Conservation (phyloP, 2,329 filamentous ascomycete genomes). For the Dactylellina drechsleri region DNA sequence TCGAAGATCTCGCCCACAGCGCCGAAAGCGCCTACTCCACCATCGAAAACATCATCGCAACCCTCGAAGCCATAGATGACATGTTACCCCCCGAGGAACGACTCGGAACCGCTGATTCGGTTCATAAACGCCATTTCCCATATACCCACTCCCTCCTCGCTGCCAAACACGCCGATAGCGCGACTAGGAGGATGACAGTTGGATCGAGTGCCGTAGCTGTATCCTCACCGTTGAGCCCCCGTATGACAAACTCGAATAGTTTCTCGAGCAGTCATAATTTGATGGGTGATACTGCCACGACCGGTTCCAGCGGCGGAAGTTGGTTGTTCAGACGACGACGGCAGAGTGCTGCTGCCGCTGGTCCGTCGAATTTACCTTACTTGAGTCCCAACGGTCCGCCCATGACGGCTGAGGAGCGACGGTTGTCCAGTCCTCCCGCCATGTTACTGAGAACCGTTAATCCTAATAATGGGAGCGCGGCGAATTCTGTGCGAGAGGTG, state of each 20-base stretch:
- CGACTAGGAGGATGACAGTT: conserved; percentile 1
- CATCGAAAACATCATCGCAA: conserved; percentile 58
- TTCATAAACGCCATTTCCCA: conserved; percentile 58
- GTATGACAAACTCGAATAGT: conserved; percentile 44
- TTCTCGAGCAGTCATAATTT: conserved; percentile 30
- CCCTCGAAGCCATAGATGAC: conserved; percentile 58
- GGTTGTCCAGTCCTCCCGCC: conserved; percentile 36
- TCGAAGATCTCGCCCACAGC: conserved; percentile 57
- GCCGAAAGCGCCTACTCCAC: conserved; percentile 57
- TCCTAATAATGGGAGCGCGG: conserved; percentile 13
- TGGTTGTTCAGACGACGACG: conserved; percentile 35
- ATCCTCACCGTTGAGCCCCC: conserved; percentile 28
- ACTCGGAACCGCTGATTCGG: conserved; percentile 52
- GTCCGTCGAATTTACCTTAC: conserved; percentile 36
- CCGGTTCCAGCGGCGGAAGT: conserved; percentile 16
- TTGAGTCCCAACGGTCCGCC: conserved; percentile 48
- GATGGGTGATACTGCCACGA: conserved; percentile 27
- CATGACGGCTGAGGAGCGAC: conserved; percentile 38
- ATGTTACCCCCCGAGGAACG: conserved; percentile 58
- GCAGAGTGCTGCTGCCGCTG: not conserved
- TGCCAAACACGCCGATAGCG: conserved; percentile 51
- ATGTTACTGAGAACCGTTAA: conserved; percentile 34
- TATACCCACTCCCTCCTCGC: conserved; percentile 57
- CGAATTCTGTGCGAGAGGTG: conserved; percentile 23
- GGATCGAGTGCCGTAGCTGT: conserved; percentile 19